These are phyloP conservation scores for Yamadazyma dushanensis DNA, from an alignment of 1,139 yeast species.

Conservation along the genomic window DNA sequence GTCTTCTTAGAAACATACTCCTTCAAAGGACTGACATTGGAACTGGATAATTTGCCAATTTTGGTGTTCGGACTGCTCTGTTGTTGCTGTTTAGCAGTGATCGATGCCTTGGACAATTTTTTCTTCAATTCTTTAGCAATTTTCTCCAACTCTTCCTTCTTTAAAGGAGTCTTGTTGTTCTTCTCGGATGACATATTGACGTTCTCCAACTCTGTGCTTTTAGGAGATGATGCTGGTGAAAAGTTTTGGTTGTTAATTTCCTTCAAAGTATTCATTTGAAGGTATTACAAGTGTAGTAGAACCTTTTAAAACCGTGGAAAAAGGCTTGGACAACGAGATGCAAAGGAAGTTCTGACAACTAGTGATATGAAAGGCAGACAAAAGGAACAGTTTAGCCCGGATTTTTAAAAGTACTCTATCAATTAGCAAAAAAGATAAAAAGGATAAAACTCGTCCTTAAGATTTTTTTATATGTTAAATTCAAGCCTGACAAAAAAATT, in stretches of 20 bases:
- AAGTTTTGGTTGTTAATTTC: constrained; percentile 2
- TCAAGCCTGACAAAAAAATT: constrained; percentile 6
- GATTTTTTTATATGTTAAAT: not conserved
- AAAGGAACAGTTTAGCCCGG: too few relatives aligned
- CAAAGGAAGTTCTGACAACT: too few relatives aligned
- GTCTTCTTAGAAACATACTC: constrained; percentile 27
- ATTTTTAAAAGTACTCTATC: not conserved
- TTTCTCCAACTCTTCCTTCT: constrained; percentile 47
- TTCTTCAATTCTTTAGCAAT: constrained; percentile 48
- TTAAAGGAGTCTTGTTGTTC: constrained; percentile 23
- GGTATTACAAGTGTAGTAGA: too few relatives aligned
- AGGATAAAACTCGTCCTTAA: constrained; percentile 4
- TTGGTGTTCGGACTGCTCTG: constrained; percentile 25
- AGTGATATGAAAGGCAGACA: too few relatives aligned
- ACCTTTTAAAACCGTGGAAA: not conserved
- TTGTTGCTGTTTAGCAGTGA: constrained; percentile 46
- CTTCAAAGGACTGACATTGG: constrained; percentile 29
- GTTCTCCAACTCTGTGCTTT: not conserved
- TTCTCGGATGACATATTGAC: constrained; percentile 2
- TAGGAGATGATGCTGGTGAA: constrained; percentile 6
- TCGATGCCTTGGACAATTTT: constrained; percentile 45
- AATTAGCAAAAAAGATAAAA: not conserved
- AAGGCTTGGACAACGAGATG: not conserved
- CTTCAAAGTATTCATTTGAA: constrained; percentile 5
- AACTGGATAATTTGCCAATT: constrained; percentile 10